Base-by-base conservation (phyloP, 2,329 filamentous ascomycete species). In the Triangularia verruculosa region DNA sequence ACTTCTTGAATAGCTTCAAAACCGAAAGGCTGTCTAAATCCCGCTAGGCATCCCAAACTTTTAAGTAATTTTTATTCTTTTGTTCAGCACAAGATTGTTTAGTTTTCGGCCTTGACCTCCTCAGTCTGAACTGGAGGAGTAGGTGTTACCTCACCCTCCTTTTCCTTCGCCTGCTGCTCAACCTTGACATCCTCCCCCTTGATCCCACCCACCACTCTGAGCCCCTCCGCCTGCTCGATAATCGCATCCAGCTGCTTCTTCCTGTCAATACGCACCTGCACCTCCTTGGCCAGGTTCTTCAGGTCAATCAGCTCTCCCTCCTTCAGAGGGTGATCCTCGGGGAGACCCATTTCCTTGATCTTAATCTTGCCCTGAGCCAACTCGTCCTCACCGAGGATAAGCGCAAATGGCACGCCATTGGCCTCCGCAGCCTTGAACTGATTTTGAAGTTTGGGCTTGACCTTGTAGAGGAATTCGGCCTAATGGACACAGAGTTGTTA, bases 361-460 rank as follows among this genome's bases (percentile, higher is more conserved):
- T 90, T 92, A 69, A 96, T 89, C 75, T 96, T 89, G 60, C 93
- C 93, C 25, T 86, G 83, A 65, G 88, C 89, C 47, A 96, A 80
- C 78, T 98, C 94, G 61, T 97, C 93, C 72, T 97, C 92, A 53
- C 94, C 94, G 0, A 99, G 82, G 70, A 98, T 95, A 57, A 98
- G 84, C 7, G 89, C 92, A 72, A 96, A 90, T 1, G 94, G 94
- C 20, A 96, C 87, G 52, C 89, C 90, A 63, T 86, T 88, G 57
- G 80, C 79, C 75, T 97, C 93, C 11, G 93, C 93, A 20, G 89
- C 89, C 79, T 96, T 96, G 83, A 98, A 98, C 76, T 98, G 94
- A 66, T 89, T 85, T 12, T 87, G 89, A 30, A 96, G 83, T 77
- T 93, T 97, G 15, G 94, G 93, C 82, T 96, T 97, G 69, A 89